These are phyloP conservation scores for Mycena indigotica DNA, from an alignment of 768 basidiomycete species.

Conservation along the genomic window DNA sequence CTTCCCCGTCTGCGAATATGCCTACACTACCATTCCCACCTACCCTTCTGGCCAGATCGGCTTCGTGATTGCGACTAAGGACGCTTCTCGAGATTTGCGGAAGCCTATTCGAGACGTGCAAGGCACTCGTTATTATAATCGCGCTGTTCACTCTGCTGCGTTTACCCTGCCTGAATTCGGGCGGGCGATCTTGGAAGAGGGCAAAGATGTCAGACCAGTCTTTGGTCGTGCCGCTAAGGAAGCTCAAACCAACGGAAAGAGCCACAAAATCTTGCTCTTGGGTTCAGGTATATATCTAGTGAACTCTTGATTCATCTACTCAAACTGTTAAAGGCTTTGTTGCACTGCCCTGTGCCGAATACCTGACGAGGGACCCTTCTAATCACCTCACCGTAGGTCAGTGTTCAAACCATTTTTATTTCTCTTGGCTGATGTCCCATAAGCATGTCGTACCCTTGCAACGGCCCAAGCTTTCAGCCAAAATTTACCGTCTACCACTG, in stretches of 20 bases:
- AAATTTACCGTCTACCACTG: conserved; percentile 68
- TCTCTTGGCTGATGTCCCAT: neutral
- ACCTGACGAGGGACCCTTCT: conserved; percentile 76
- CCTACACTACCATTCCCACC: conserved; percentile 94
- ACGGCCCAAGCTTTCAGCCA: conserved; percentile 70
- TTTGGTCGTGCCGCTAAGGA: conserved; percentile 68
- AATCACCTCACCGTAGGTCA: conserved; percentile 85
- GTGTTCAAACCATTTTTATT: conserved; percentile 26
- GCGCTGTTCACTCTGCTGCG: conserved; percentile 73
- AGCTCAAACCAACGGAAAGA: conserved; percentile 43
- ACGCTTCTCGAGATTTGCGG: conserved; percentile 65
- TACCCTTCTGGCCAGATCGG: conserved; percentile 99
- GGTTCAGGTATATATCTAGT: conserved; percentile 51
- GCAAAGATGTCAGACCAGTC: conserved; percentile 67
- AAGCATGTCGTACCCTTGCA: conserved; percentile 86
- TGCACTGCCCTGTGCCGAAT: conserved; percentile 95
- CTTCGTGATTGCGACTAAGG: conserved; percentile 87
- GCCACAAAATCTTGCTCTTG: conserved; percentile 79
- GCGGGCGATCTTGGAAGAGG: conserved; percentile 71
- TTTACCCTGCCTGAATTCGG: conserved; percentile 96
- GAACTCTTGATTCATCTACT: neutral
- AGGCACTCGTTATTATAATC: conserved; percentile 83
- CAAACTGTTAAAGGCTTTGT: conserved; percentile 70
- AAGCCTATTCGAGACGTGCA: conserved; percentile 73
- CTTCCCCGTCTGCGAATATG: conserved; percentile 86